A percentile compares a stretch with the other conserved stretches of the same genome.
These are phyloP conservation scores for Trametes cinnabarina DNA, from an alignment of 768 basidiomycete species.

Conservation along the genomic window DNA sequence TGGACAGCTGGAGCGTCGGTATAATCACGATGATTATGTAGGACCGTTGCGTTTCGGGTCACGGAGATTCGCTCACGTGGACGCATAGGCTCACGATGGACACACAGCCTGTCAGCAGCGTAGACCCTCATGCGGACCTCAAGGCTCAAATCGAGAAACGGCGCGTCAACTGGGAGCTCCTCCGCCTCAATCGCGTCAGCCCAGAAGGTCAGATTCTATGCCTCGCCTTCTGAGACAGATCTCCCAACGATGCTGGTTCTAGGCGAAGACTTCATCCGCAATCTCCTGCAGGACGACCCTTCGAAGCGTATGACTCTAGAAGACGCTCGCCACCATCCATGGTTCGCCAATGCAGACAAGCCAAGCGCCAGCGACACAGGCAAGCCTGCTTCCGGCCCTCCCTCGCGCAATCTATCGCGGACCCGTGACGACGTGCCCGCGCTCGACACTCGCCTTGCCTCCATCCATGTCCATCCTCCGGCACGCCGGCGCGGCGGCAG, in stretches of 20 bases:
- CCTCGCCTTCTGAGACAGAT: not conserved
- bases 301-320: conserved; percentile 62
- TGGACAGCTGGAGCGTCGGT: conserved; percentile 95
- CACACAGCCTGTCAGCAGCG: conserved; percentile 66
- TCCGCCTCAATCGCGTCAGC: conserved; percentile 41
- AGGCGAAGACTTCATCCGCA: conserved; percentile 65
- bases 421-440: not conserved
- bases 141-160: conserved; percentile 56
- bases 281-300: conserved; percentile 66
- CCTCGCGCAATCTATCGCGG: not conserved
- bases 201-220: conserved; percentile 43
- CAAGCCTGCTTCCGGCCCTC: not conserved
- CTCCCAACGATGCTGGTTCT: not conserved
- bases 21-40: conserved; percentile 91
- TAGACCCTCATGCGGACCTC: conserved; percentile 56
- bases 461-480: not conserved
- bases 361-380: not conserved
- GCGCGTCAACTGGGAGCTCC: conserved; percentile 57
- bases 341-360: conserved; percentile 46
- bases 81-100: conserved; percentile 61
- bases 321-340: conserved; percentile 68
- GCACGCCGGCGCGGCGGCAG: not conserved
- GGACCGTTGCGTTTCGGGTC: conserved; percentile 33
- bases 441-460: not conserved
- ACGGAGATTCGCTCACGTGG: conserved; percentile 36